These are phyloP conservation scores for Tuber magnatum DNA, from an alignment of 495 filamentous ascomycete genomes.

Conservation along the genomic window DNA sequence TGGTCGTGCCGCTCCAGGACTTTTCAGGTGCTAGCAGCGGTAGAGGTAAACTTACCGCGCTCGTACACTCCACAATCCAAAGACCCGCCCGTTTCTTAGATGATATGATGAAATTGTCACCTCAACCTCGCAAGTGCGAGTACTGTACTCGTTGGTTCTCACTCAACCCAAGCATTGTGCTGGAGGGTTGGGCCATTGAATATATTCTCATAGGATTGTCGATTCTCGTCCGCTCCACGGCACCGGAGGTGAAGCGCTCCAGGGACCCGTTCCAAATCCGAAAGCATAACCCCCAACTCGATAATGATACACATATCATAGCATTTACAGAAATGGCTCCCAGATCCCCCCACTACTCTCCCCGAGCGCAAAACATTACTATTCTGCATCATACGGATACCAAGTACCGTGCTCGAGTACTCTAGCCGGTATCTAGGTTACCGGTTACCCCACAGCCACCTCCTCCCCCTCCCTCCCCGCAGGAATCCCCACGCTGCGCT, in stretches of 20 bases:
- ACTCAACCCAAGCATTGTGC: background rate
- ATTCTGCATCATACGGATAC: background rate
- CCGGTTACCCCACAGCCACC: background rate
- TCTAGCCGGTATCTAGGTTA: background rate
- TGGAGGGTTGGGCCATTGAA: too few relatives aligned
- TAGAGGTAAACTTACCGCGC: too few relatives aligned
- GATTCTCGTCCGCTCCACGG: background rate
- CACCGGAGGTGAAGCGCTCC: background rate
- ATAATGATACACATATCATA: background rate
- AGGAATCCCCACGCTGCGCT: background rate
- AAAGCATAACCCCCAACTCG: background rate
- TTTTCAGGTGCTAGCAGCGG: background rate
- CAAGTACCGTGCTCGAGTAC: background rate
- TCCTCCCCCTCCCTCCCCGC: background rate
- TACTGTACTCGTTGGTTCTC: too few relatives aligned
- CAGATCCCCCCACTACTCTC: background rate
- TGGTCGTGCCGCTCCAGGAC: background rate
- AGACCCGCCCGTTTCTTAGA: background rate
- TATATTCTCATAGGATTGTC: background rate
- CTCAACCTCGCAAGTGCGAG: background rate
- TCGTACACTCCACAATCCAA: background rate
- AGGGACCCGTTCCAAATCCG: background rate
- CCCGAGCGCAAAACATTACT: background rate
- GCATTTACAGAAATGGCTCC: background rate
- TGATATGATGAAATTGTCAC: background rate